Evolutionary conservation across 768 basidiomycete genomes (phyloP).

Genomic region (Arthromyces matolae): DNA sequence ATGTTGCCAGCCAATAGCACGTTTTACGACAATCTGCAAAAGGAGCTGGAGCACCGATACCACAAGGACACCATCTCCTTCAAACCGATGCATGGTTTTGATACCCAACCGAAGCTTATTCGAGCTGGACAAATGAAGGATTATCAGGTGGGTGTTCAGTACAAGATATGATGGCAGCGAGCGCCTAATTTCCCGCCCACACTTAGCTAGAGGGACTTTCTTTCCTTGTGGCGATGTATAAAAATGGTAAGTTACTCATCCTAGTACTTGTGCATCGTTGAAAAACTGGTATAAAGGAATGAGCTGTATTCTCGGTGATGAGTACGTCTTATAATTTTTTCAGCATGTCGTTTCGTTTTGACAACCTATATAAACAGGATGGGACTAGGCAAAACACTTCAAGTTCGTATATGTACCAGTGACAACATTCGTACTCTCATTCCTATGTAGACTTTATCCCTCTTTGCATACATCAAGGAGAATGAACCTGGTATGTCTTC

Average conservation of each 20-base stretch:
- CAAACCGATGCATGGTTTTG: conserved; percentile 35
- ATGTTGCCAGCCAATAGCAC: conserved; percentile 38
- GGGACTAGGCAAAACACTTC: conserved; percentile 65
- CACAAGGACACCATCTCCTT: conserved; percentile 18
- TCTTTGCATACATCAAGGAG: conserved; percentile 69
- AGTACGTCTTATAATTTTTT: conserved; percentile 36
- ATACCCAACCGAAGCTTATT: conserved; percentile 48
- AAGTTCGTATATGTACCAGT: conserved; percentile 29
- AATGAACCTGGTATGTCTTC: conserved; percentile 32
- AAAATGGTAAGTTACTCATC: conserved; percentile 45
- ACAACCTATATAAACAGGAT: too few species aligned
- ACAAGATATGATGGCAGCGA: neutral
- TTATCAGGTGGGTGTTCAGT: conserved; percentile 50
- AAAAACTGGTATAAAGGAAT: too few species aligned
- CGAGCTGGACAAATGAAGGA: conserved; percentile 63
- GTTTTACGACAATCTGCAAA: conserved; percentile 35
- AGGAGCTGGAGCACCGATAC: conserved; percentile 22
- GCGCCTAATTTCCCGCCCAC: neutral
- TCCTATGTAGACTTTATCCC: conserved; percentile 44
- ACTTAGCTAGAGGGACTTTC: conserved; percentile 56
- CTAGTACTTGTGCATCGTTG: too few species aligned
- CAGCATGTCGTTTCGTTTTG: too few species aligned
- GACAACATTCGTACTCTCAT: neutral
- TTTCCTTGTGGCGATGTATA: conserved; percentile 62
- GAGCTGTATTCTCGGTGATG: conserved; percentile 72